Evolutionary conservation across 768 basidiomycete genomes (phyloP), one percentile per base, ranked within the genome.

Genomic region (Lactarius indigo): DNA sequence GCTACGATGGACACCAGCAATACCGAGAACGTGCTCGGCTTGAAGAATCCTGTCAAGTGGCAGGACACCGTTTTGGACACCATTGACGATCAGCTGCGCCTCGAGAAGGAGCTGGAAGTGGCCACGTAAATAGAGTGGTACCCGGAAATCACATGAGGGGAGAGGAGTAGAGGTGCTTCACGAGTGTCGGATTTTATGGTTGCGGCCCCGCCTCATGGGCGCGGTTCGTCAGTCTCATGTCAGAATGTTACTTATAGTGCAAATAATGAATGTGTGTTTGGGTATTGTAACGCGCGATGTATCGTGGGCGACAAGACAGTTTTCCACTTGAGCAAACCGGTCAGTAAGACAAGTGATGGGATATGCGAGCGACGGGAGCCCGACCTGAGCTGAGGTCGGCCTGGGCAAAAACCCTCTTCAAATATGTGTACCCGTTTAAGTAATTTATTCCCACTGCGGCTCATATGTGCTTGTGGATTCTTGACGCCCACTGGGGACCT

Each of bases 11-110:
- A 68, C n/a, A 61, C 56, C 3, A 59, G 63, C 55, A 41, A 50
- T 0, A 64, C 69, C 1, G 52, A 52, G 28, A 20, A n/a, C 17
- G 18, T 44, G 3, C 64, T 70, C 1, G 69, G 69, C 10, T 42
- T 70, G 13, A 59, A 42, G n/a, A 12, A 65, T 54, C 68, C 62
- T 42, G 30, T 64, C 26, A 57, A 42, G 26, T 70, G 69, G 69
- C 56, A 63, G 47, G 63, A 70, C 26, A 70, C 67, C 1, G 42
- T 70, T 13, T 37, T 65, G 42, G 69, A 64, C 42, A 70, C 69
- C 2, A 13, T 70, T 23, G 64, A 70, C n/a, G 68, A 70, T 61
- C 35, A 65, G 56, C 28, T 70, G 37, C 63, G 64, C 18, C 5
- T 56, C 23, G 69, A 70, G 61, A 59, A 52, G 57, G 57, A 64